Evolutionary conservation across 352 stramenopile genomes (phyloP).

Genomic region (Pythium aquatile): DNA sequence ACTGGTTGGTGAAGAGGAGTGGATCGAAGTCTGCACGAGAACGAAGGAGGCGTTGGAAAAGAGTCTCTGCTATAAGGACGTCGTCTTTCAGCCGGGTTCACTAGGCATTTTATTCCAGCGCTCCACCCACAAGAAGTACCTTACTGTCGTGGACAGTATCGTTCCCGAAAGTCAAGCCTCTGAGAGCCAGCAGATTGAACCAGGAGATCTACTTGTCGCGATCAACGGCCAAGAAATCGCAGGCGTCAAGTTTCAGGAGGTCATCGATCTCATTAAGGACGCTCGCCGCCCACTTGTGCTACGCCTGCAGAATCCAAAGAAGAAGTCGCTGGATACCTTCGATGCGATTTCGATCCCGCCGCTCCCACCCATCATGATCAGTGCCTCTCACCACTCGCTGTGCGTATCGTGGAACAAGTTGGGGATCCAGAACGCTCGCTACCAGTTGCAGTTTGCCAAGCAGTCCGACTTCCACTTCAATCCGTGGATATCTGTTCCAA

Average conservation of each 20-base stretch:
- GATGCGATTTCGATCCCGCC: slow-evolving; percentile 59
- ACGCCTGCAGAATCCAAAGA: slow-evolving; percentile 62
- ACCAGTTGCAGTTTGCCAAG: slow-evolving; percentile 45
- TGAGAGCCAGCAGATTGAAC: slow-evolving; percentile 58
- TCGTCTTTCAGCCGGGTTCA: slow-evolving; percentile 64
- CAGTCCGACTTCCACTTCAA: slow-evolving; percentile 41
- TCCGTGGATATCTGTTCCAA: slow-evolving; percentile 34
- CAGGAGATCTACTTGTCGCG: slow-evolving; percentile 69
- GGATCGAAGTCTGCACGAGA: slow-evolving; percentile 67
- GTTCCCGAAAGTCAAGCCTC: slow-evolving; percentile 78
- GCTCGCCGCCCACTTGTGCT: slow-evolving; percentile 62
- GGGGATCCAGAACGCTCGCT: slow-evolving; percentile 23
- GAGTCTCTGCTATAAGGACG: slow-evolving; percentile 52
- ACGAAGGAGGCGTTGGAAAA: slow-evolving; percentile 53
- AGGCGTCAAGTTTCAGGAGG: slow-evolving; percentile 58
- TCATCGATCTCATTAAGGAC: slow-evolving; percentile 80
- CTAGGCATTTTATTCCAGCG: slow-evolving; percentile 83
- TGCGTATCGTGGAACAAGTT: slow-evolving; percentile 39
- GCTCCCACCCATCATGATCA: slow-evolving; percentile 60
- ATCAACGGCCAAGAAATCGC: slow-evolving; percentile 74
- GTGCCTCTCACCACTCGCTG: slow-evolving; percentile 38
- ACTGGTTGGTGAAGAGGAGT: slow-evolving; percentile 61
- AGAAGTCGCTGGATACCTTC: slow-evolving; percentile 47
- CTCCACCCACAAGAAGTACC: slow-evolving; percentile 63
- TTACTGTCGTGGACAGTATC: slow-evolving; percentile 78